Conservation (phyloP, 345 rosid genomes). For the Euphorbia tirucalli region DNA sequence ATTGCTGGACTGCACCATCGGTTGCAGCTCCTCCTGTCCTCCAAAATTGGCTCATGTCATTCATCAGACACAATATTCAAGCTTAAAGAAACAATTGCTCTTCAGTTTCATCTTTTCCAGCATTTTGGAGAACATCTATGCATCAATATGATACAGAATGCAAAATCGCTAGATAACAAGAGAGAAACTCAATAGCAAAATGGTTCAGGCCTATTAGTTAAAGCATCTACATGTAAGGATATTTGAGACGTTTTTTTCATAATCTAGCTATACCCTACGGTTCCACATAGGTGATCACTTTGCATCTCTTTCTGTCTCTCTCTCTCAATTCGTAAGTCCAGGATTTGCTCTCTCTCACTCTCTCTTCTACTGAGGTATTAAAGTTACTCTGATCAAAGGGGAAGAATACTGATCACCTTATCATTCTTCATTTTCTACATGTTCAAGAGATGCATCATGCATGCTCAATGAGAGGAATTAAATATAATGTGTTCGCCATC, state of each 20-base stretch:
- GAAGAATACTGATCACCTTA: too few species aligned
- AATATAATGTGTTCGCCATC: too few species aligned
- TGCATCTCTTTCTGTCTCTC: too few species aligned
- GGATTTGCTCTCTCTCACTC: too few species aligned
- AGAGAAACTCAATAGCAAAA: too few species aligned
- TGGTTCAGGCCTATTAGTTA: neutral
- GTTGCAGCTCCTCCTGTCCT: constrained; percentile 76
- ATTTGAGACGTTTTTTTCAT: neutral
- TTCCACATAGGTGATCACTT: too few species aligned
- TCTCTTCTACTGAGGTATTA: too few species aligned
- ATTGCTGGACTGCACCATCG: constrained; percentile 67
- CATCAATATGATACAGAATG: neutral
- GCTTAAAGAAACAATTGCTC: neutral
- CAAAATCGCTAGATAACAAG: neutral
- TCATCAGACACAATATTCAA: neutral
- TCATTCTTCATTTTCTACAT: too few species aligned
- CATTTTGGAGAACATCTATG: neutral
- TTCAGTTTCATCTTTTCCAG: neutral
- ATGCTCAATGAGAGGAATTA: too few species aligned
- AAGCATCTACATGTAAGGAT: neutral
- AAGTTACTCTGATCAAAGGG: too few species aligned
- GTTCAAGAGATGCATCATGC: too few species aligned
- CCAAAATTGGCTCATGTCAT: neutral
- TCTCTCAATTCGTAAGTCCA: too few species aligned
- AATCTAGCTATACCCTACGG: neutral